Base-by-base conservation (phyloP, 2,329 filamentous ascomycete genomes). In the Penicillium olsonii region DNA sequence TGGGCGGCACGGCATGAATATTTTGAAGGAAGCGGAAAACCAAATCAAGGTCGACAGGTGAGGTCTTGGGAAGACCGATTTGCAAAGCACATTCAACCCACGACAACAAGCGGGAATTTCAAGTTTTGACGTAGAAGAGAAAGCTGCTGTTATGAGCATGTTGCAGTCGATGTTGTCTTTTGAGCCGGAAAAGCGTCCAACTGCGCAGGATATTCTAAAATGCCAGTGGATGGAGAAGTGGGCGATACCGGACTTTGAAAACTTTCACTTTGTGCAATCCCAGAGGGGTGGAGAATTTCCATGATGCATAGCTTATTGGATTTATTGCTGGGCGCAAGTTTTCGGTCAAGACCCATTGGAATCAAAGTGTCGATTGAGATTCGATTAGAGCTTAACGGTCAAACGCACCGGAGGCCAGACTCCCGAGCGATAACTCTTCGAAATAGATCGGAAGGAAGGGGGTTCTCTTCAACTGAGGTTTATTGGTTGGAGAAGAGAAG, bases 151-250 rank as follows among this genome's bases (percentile, higher is more conserved):
- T 37, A 39, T 55, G 29, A 15, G 54, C 41, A 48, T 57, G 35
- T 51, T 58, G 14, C 38, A 44, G 8, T 35, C 41, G 14, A 60
- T 61, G 55, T 37, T 59, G 19, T 40, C 42, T 18, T 61, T 58
- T 38, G 38, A 42, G 19, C 53, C 51, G 1, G 48, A 54, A 24
- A 46, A 55, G 38, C 51, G 55, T 15, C 19, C n/a, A 10, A 56
- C 53, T 12, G 50, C 41, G n/a, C 41, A 52, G 33, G 42, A 56
- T 10, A 35, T 59, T 14, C 26, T 59, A 2, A 31, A 48, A 12
- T 52, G 41, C 12, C 48, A 55, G 19, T 58, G 57, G 55, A 56
- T 60, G 50, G 48, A 53, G 18, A 57, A 44, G 46, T 59, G 59
- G 57, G 50, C 53, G 15, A 49, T 56, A 29, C 57, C 59, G n/a